Evolutionary conservation across 1,284 basidiomycete genomes (phyloP), one percentile per base, ranked within the genome.

Genomic region (Leccinum olivaceoglutinosum): DNA sequence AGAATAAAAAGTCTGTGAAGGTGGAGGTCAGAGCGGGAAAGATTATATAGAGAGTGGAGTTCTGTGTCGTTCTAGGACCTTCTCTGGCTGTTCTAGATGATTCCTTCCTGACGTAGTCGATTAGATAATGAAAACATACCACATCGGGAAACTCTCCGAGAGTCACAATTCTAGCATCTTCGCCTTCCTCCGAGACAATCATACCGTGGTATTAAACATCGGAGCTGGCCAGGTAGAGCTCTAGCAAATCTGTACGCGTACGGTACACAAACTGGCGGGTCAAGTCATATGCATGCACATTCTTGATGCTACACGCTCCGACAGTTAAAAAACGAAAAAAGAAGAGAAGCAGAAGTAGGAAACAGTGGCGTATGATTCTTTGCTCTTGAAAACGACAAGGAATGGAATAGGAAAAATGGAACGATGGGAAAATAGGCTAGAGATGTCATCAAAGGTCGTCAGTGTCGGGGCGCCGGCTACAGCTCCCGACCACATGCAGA

Each of bases 61-160:
- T 80, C 77, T 66, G 64, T 60, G 59, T 64, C 65, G 64, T 79
- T 80, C 78, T 60, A 78, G 77, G 69, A 74, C 68, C 64, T 78
- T 78, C 77, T 66, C 55, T 70, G 61, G 39, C 59, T 54, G 62
- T 80, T 79, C 78, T 70, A 72, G 70, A 70, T n/a, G 68, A 55
- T 77, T 79, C 72, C 63, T 60, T 58, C 61, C 64, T 73, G 72
- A 73, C 68, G 66, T 69, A 73, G 39, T n/a, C 58, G 69, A 71
- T 77, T 74, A 77, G 67, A 67, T 74, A 76, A 74, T 71, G 64
- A 61, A 70, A 63, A 34, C 54, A 32, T 34, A 55, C 54, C 54
- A 10, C 32, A 29, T 55, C 32, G 18, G 54, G 54, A 54, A 54
- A 54, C 32, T 16, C 29, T 55, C 29, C 54, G 6, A 55, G 54